Evolutionary conservation across 2,329 filamentous ascomycete genomes (phyloP), one percentile per base, ranked within the genome.

Genomic region (Apiospora hydei): DNA sequence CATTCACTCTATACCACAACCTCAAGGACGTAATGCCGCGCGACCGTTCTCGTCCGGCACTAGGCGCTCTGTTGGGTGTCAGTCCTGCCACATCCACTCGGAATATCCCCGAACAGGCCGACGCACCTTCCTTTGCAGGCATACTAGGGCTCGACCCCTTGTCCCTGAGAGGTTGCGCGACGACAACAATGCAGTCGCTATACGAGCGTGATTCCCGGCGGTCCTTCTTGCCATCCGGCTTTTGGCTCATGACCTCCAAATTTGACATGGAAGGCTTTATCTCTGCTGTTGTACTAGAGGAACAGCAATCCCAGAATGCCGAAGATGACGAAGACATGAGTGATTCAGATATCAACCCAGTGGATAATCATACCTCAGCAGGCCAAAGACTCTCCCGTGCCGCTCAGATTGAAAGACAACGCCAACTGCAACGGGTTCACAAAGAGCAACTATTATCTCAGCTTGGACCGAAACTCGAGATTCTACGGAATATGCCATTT

Each of bases 401-500:
- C 69, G 88, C 89, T 16, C 88, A 90, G 67, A 83, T 92, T 26
- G 92, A 95, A 78, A 85, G 86, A 71, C 81, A 93, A 64, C 89
- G 89, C 51, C 88, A 91, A 75, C 90, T 94, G 77, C 88, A 90
- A 74, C 91, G 90, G 78, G 87, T 88, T 8, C 91, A 91, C 61
- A 88, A 92, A 49, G 91, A 92, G 76, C 91, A 93, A 75, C 89
- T 93, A 73, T 84, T 97, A 34, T 93, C 95, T 67, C 89, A 92
- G 18, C 90, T 98, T 73, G 94, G 93, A 0, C 96, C 96, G 0
- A 92, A 96, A 76, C 85, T 98, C 13, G 95, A 98, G 78, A 93
- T 99, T 6, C 83, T 99, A 69, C 92, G 96, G 76, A 97, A 98
- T 78, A 97, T 99, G 91, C 96, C 96, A 0, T 99, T 98, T 80